These are phyloP conservation scores for Boletellus sp. DNA, from an alignment of 768 basidiomycete genomes.

Conservation along the genomic window DNA sequence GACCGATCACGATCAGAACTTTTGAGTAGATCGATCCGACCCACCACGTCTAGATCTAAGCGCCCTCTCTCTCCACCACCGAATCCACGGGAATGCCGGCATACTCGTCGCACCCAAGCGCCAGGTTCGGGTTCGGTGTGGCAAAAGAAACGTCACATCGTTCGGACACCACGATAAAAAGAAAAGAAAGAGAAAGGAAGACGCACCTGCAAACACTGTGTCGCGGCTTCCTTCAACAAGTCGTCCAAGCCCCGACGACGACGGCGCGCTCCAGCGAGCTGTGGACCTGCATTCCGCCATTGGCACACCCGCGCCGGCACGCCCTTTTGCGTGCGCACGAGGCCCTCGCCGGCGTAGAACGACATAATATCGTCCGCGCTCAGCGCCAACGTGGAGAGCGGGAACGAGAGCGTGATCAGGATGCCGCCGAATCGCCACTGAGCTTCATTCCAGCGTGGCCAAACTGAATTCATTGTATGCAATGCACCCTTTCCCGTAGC, in stretches of 20 bases:
- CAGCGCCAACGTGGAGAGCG: conserved; percentile 56
- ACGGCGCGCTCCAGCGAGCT: conserved; percentile 87
- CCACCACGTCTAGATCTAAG: too few relatives aligned
- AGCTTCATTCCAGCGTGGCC: conserved; percentile 79
- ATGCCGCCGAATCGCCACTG: conserved; percentile 71
- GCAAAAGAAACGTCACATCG: background rate
- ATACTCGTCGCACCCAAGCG: conserved; percentile 82
- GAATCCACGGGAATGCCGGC: conserved; percentile 59
- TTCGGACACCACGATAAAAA: background rate
- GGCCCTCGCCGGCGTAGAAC: conserved; percentile 68
- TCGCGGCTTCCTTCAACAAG: conserved; percentile 95
- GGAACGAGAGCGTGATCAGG: conserved; percentile 80
- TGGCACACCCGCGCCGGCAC: conserved; percentile 79
- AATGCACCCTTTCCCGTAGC: background rate
- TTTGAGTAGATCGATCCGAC: too few relatives aligned
- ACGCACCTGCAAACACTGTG: conserved; percentile 90
- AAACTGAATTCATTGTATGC: conserved; percentile 41
- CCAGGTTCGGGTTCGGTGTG: conserved; percentile 79
- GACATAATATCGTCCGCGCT: conserved; percentile 67
- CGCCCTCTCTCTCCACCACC: background rate
- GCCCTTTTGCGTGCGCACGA: conserved; percentile 63
- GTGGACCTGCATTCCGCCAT: conserved; percentile 94
- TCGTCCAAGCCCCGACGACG: conserved; percentile 97
- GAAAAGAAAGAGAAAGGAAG: background rate
- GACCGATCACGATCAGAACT: too few relatives aligned